These are phyloP conservation scores for Plectosphaerella plurivora DNA, from an alignment of 2,329 filamentous ascomycete species.

Conservation along the genomic window DNA sequence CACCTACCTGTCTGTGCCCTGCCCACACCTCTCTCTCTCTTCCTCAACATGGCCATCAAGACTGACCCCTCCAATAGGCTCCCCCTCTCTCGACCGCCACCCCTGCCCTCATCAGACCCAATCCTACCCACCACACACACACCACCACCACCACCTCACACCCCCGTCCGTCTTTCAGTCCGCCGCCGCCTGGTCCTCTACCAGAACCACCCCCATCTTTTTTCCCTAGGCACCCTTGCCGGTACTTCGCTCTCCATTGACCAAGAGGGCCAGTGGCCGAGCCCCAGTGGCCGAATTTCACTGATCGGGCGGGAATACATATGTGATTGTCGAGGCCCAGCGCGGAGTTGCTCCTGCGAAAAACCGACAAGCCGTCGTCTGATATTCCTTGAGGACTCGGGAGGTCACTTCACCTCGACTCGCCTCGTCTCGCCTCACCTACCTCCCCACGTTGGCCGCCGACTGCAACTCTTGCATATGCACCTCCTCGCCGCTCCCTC, in stretches of 20 bases:
- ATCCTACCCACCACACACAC: background rate
- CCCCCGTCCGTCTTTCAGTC: too few species aligned
- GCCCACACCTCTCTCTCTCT: background rate
- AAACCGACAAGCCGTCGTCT: background rate
- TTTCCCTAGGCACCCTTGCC: constrained; percentile 8
- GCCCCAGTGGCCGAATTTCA: background rate
- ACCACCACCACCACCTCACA: too few species aligned
- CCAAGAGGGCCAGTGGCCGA: background rate
- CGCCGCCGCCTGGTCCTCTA: too few species aligned
- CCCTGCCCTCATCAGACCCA: background rate
- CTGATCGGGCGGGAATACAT: background rate
- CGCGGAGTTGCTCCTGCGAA: background rate
- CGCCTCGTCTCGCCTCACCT: too few species aligned
- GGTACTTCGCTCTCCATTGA: constrained; percentile 5
- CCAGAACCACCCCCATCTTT: background rate
- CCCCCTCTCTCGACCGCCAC: background rate
- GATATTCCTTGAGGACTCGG: background rate
- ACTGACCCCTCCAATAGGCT: background rate
- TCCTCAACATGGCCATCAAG: background rate
- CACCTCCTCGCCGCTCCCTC: too few species aligned
- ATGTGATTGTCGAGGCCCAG: background rate
- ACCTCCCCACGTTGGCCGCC: too few species aligned
- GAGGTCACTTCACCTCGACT: too few species aligned
- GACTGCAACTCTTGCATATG: too few species aligned
- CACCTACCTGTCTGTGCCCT: background rate